Percentiles rank a stretch among this genome's conserved stretches.
Evolutionary conservation across 2,329 filamentous ascomycete species (phyloP).

Genomic region (Fusarium sp.): DNA sequence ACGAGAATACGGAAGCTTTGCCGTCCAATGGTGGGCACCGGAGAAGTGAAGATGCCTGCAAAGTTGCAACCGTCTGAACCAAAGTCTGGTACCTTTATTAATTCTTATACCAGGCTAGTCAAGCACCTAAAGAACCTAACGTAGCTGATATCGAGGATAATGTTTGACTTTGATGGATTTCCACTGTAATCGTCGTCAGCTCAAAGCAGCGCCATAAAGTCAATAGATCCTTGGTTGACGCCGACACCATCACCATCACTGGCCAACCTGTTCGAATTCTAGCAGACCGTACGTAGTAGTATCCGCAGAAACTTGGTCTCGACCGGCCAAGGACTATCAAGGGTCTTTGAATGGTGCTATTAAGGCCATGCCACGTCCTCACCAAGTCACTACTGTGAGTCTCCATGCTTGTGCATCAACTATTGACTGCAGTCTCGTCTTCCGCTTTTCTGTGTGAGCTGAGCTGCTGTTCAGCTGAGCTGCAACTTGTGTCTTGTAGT

Average conservation of each 20-base stretch:
- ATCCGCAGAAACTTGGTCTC: slow-evolving; percentile 22
- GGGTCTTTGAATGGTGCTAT: slow-evolving; percentile 29
- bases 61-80: slow-evolving; percentile 26
- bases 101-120: slow-evolving; percentile 27
- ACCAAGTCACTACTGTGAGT: not conserved
- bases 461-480: slow-evolving; percentile 6
- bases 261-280: slow-evolving; percentile 9
- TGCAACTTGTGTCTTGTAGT: slow-evolving; percentile 9
- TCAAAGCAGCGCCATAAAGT: slow-evolving; percentile 28
- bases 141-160: slow-evolving; percentile 14
- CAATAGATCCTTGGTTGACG: slow-evolving; percentile 18
- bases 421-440: slow-evolving; percentile 32
- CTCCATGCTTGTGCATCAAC: slow-evolving; percentile 34
- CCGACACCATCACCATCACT: not conserved
- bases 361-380: slow-evolving; percentile 38
- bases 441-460: slow-evolving; percentile 8
- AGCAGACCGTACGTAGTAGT: not conserved
- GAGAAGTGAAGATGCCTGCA: slow-evolving; percentile 10
- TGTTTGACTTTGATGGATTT: slow-evolving; percentile 3
- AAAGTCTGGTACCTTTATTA: slow-evolving; percentile 32
- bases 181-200: slow-evolving; percentile 24
- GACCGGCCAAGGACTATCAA: slow-evolving; percentile 19
- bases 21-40: slow-evolving; percentile 21
- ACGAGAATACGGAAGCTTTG: slow-evolving; percentile 33
- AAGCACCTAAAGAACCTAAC: slow-evolving; percentile 5